phyloP scores from a whole-genome alignment of 768 basidiomycete genomes.

The Lactarius sp. region DNA sequence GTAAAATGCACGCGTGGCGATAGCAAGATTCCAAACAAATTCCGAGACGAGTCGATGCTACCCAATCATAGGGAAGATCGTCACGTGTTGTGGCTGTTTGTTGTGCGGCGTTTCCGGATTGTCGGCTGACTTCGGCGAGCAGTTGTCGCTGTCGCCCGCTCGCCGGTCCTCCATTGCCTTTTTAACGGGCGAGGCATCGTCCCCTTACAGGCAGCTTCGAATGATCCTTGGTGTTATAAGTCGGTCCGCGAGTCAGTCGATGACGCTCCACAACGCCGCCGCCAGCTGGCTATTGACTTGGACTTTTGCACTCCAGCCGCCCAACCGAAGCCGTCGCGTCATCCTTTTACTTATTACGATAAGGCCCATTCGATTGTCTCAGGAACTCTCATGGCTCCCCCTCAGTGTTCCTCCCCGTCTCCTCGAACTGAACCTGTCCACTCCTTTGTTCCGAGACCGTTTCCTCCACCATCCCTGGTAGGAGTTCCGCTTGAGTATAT shows the following conservation, averaged over 20 bases:
- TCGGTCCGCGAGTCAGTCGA: conserved; percentile 1
- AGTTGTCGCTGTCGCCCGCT: conserved; percentile 3
- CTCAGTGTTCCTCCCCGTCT: conserved; percentile 15
- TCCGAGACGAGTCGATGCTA: neutral
- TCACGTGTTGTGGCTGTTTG: too few species aligned
- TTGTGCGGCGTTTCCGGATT: too few species aligned
- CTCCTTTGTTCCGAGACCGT: conserved; percentile 51
- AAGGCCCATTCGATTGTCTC: neutral
- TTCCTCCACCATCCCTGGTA: conserved; percentile 57
- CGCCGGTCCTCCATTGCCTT: conserved; percentile 7
- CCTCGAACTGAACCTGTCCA: conserved; percentile 26
- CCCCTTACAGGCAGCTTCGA: neutral
- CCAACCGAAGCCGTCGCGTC: neutral
- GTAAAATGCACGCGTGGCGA: too few species aligned
- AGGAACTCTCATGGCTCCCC: conserved; percentile 20
- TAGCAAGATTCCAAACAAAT: too few species aligned
- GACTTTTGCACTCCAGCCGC: neutral
- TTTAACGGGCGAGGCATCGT: conserved; percentile 2
- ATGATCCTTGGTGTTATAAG: conserved; percentile 6
- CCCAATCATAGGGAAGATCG: neutral
- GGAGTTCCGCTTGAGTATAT: conserved; percentile 72
- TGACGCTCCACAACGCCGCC: conserved; percentile 2
- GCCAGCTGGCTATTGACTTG: conserved; percentile 9
- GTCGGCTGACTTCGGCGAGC: conserved; percentile 5
- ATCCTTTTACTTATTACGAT: conserved; percentile 1